phyloP scores from a whole-genome alignment of 805 yeast species.

The Spathaspora passalidarum region DNA sequence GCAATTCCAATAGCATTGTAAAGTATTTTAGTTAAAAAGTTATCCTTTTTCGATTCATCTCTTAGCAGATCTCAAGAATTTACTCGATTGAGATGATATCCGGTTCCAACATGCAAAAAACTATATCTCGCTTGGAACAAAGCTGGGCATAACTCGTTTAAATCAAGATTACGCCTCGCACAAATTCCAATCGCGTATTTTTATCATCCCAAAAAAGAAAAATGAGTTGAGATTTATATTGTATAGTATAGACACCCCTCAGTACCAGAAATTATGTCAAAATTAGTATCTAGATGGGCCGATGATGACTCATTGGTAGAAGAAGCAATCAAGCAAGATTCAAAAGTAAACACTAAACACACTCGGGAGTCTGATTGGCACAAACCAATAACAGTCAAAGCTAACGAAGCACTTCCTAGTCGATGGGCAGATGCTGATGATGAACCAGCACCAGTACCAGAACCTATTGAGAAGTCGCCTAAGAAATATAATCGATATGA shows the following conservation, averaged over 20 bases:
- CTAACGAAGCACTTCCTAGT: slow-evolving; percentile 22
- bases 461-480: neutral
- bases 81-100: too few species aligned
- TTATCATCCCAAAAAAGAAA: neutral
- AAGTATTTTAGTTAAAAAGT: too few species aligned
- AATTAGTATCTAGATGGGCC: slow-evolving; percentile 35
- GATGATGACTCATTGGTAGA: slow-evolving; percentile 22
- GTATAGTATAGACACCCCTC: neutral
- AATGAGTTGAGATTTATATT: neutral
- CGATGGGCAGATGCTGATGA: slow-evolving; percentile 29
- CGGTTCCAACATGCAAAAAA: too few species aligned
- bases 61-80: too few species aligned
- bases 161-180: too few species aligned
- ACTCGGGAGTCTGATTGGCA: slow-evolving; percentile 7
- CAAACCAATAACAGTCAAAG: slow-evolving; percentile 9
- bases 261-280: slow-evolving; percentile 9
- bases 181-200: too few species aligned
- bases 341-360: slow-evolving; percentile 1
- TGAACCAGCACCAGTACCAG: slow-evolving; percentile 3
- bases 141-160: too few species aligned
- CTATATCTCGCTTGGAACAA: too few species aligned
- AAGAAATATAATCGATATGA: neutral
- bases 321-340: slow-evolving; percentile 24
- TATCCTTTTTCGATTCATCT: too few species aligned
- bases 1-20: too few species aligned